These are phyloP conservation scores for Trichophaea hybrida DNA, from an alignment of 2,329 filamentous ascomycete species.

Conservation along the genomic window DNA sequence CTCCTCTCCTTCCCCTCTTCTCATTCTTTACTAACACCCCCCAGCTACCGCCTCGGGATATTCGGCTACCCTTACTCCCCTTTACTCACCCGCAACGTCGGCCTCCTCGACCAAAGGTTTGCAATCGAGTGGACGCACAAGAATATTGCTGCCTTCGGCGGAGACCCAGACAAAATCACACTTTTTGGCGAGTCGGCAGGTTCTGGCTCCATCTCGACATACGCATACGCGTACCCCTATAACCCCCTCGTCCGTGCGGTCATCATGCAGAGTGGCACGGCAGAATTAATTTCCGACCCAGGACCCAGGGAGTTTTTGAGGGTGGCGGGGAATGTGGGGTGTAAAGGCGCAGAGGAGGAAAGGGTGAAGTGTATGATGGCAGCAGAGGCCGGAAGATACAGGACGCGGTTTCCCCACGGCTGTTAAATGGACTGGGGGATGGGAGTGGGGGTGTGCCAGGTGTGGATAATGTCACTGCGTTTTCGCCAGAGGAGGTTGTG, in stretches of 20 bases:
- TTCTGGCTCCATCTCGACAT: no score
- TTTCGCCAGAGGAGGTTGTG: background rate
- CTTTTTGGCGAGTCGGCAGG: constrained; percentile 27
- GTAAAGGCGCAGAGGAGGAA: no score
- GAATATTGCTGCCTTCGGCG: constrained; percentile 24
- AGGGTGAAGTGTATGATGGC: background rate
- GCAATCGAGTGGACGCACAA: constrained; percentile 25
- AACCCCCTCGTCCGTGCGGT: constrained; percentile 22
- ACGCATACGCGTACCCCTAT: constrained; percentile 27
- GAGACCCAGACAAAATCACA: constrained; percentile 24
- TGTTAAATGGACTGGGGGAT: background rate
- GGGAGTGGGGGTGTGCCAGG: background rate
- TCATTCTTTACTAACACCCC: constrained; percentile 30
- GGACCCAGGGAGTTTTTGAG: background rate
- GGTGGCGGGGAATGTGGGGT: background rate
- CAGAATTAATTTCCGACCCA: background rate
- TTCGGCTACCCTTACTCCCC: constrained; percentile 5
- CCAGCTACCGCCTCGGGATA: constrained; percentile 9
- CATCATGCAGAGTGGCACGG: constrained; percentile 1
- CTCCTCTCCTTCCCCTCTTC: constrained; percentile 29
- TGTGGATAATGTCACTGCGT: background rate
- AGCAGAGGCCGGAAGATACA: background rate
- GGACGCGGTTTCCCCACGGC: background rate
- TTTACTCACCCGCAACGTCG: constrained; percentile 19
- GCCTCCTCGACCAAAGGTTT: constrained; percentile 24